Evolutionary conservation across 805 yeast genomes (phyloP).

Genomic region (Yarrowia porcina): DNA sequence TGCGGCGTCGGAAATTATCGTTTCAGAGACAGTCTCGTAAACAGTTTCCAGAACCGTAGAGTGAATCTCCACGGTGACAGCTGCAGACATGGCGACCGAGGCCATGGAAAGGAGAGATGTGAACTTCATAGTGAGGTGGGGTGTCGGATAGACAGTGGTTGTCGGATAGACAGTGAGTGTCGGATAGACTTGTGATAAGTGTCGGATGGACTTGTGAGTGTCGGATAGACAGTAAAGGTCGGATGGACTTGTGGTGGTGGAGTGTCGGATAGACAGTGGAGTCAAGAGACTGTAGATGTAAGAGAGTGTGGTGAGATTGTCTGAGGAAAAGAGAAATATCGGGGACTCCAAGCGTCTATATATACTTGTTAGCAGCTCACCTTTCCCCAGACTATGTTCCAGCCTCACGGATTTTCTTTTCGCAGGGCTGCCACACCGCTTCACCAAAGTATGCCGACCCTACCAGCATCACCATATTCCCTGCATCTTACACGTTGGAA

Average conservation of each 20-base stretch:
- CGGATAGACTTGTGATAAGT: background rate
- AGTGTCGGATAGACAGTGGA: conserved; percentile 3
- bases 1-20: background rate
- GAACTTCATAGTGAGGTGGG: background rate
- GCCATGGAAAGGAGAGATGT: background rate
- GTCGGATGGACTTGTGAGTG: background rate
- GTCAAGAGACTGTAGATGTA: background rate
- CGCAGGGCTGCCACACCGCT: background rate
- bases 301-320: background rate
- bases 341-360: background rate
- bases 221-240: background rate
- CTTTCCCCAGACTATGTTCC: background rate
- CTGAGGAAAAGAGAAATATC: background rate
- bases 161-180: conserved; percentile 19
- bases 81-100: background rate
- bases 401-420: background rate
- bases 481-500: background rate
- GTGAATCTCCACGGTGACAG: conserved; percentile 5
- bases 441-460: background rate
- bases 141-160: background rate
- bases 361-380: background rate
- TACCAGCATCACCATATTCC: background rate
- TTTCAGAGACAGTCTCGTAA: background rate
- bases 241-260: background rate
- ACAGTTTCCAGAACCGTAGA: conserved; percentile 14